Percentiles rank a stretch among this genome's conserved stretches.
These are phyloP conservation scores for Rhododendron vialii DNA, from an alignment of 148 eudicot species.

Conservation along the genomic window DNA sequence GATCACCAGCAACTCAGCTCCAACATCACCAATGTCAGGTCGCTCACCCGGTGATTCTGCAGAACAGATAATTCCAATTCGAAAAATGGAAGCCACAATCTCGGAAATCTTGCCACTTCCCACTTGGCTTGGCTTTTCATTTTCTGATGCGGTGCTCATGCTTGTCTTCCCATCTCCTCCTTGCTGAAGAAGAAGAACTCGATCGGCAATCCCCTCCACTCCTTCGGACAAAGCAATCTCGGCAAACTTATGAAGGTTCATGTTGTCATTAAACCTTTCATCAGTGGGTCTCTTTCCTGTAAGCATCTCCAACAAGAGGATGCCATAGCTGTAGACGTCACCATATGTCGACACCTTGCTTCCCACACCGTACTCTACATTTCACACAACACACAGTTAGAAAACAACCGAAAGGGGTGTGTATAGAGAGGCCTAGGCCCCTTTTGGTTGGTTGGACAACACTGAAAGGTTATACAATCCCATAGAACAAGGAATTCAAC, in stretches of 20 bases:
- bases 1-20: constrained; percentile 6
- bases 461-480: not conserved
- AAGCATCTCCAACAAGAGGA: constrained; percentile 15
- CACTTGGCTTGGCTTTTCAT: not conserved
- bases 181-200: constrained; percentile 1
- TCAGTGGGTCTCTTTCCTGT: constrained; percentile 14
- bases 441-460: not conserved
- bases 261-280: not conserved
- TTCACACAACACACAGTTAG: not conserved
- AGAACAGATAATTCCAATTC: constrained; percentile 4
- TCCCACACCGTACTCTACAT: constrained; percentile 11
- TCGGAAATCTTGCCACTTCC: not conserved
- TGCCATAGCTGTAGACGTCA: constrained; percentile 16
- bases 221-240: not conserved
- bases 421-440: not conserved
- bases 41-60: not conserved
- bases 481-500: not conserved
- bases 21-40: not conserved
- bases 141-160: not conserved
- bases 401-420: not conserved
- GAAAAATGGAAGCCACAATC: not conserved
- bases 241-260: constrained; percentile 9
- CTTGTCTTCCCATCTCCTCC: not conserved
- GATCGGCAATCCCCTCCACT: constrained; percentile 7
- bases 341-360: constrained; percentile 10